phyloP scores from a whole-genome alignment of 2,329 filamentous ascomycete genomes.

The Colletotrichum aenigma region DNA sequence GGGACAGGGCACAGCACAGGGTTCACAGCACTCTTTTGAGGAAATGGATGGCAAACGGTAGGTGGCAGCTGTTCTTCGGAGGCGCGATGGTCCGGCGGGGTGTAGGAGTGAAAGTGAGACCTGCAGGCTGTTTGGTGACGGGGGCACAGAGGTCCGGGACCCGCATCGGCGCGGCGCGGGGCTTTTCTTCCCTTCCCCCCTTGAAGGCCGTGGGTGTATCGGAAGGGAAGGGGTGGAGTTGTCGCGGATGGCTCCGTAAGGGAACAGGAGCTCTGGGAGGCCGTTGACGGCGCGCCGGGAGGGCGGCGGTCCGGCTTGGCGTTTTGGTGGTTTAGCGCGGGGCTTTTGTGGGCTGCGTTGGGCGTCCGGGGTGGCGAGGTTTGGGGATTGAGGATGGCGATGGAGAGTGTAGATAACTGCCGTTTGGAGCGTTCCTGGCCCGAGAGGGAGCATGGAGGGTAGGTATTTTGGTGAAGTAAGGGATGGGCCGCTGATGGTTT shows the following conservation, averaged over 20 bases:
- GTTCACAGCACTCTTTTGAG: not conserved
- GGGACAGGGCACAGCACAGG: not conserved
- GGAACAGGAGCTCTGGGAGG: not conserved
- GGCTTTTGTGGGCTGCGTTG: not conserved
- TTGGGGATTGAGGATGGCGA: not conserved
- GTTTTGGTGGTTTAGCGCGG: not conserved
- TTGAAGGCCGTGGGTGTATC: not conserved
- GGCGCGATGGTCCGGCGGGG: not conserved
- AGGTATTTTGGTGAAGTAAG: not conserved
- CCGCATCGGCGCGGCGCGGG: not conserved
- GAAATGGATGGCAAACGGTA: not conserved
- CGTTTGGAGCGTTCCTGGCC: not conserved
- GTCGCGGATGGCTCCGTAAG: not conserved
- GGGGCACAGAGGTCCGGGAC: not conserved
- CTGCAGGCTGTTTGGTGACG: not conserved
- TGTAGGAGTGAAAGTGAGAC: not conserved
- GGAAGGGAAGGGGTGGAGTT: not conserved
- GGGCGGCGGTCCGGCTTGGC: slow-evolving; percentile 10
- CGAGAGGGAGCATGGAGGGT: not conserved
- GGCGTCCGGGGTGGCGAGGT: not conserved
- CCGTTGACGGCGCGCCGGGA: slow-evolving; percentile 1
- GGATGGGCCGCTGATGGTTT: not conserved
- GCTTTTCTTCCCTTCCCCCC: too few relatives aligned
- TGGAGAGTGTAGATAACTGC: not conserved
- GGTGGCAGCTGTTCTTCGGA: not conserved